Conservation (phyloP, 2,329 filamentous ascomycete genomes). For the Zasmidium cellare region DNA sequence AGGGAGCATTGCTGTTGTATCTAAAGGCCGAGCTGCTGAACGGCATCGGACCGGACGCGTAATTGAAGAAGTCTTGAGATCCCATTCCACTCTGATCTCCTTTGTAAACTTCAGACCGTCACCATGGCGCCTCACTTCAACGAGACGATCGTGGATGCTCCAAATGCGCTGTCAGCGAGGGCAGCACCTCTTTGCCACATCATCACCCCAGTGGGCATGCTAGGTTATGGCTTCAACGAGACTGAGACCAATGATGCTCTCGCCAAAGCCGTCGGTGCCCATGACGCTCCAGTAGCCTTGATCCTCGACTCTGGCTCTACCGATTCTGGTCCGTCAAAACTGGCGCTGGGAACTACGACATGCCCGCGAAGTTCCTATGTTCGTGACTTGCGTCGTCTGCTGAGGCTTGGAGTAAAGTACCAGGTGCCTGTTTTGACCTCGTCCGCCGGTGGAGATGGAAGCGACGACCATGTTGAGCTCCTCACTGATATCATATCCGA, state of each 20-base stretch:
- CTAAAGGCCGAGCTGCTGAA: too few relatives aligned
- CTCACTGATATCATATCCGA: conserved; percentile 42
- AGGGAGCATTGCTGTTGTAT: too few relatives aligned
- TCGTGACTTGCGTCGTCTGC: conserved; percentile 38
- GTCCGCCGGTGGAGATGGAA: conserved; percentile 52
- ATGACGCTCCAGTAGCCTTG: conserved; percentile 31
- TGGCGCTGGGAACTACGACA: conserved; percentile 39
- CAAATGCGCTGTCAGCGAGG: not conserved
- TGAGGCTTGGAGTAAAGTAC: conserved; percentile 22
- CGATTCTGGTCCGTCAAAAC: conserved; percentile 33
- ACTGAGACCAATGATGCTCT: conserved; percentile 27
- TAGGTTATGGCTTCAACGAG: conserved; percentile 34
- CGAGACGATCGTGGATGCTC: too few relatives aligned
- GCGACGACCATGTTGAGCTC: conserved; percentile 44
- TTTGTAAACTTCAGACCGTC: too few relatives aligned
- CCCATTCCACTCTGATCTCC: too few relatives aligned
- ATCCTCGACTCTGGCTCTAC: conserved; percentile 36
- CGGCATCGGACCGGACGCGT: too few relatives aligned
- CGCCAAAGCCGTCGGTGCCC: conserved; percentile 29
- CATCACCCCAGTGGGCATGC: conserved; percentile 36
- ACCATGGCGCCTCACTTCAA: not conserved
- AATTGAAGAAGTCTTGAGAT: too few relatives aligned
- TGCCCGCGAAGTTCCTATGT: conserved; percentile 42
- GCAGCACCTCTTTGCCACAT: conserved; percentile 18
- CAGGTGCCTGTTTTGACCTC: conserved; percentile 45